Conservation (phyloP, 495 filamentous ascomycete species). For the Margaritispora aquatica region DNA sequence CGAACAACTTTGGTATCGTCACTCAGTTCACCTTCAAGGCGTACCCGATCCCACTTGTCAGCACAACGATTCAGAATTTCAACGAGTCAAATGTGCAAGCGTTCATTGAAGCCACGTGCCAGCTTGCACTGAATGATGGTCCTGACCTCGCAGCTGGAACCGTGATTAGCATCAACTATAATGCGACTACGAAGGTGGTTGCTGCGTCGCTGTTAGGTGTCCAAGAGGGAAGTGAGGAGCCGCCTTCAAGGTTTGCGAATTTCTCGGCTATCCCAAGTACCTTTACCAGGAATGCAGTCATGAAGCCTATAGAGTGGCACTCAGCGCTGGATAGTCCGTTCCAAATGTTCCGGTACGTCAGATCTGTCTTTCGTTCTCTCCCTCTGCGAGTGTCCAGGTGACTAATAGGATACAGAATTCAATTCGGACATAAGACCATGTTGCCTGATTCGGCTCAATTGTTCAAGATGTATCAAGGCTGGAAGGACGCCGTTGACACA, state of each 20-base stretch:
- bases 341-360: slow-evolving; percentile 7
- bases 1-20: slow-evolving; percentile 49
- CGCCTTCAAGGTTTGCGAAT: slow-evolving; percentile 11
- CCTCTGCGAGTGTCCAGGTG: background rate
- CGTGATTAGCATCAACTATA: slow-evolving; percentile 5
- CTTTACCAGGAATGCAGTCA: background rate
- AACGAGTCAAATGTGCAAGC: background rate
- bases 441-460: slow-evolving; percentile 5
- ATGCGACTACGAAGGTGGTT: slow-evolving; percentile 1
- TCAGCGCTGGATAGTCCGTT: background rate
- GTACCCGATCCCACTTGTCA: slow-evolving; percentile 21
- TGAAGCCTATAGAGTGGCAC: background rate
- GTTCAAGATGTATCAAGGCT: slow-evolving; percentile 7
- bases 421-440: slow-evolving; percentile 6
- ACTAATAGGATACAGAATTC: background rate
- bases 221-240: slow-evolving; percentile 3
- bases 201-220: slow-evolving; percentile 1
- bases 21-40: slow-evolving; percentile 41
- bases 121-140: background rate
- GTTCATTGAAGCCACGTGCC: slow-evolving; percentile 3
- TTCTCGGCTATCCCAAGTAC: slow-evolving; percentile 3
- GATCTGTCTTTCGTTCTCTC: background rate
- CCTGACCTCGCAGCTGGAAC: slow-evolving; percentile 7
- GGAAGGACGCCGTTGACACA: slow-evolving; percentile 4
- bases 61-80: slow-evolving; percentile 6